These are phyloP conservation scores for Phaeolepiota aurea DNA, from an alignment of 768 basidiomycete genomes.

Conservation along the genomic window DNA sequence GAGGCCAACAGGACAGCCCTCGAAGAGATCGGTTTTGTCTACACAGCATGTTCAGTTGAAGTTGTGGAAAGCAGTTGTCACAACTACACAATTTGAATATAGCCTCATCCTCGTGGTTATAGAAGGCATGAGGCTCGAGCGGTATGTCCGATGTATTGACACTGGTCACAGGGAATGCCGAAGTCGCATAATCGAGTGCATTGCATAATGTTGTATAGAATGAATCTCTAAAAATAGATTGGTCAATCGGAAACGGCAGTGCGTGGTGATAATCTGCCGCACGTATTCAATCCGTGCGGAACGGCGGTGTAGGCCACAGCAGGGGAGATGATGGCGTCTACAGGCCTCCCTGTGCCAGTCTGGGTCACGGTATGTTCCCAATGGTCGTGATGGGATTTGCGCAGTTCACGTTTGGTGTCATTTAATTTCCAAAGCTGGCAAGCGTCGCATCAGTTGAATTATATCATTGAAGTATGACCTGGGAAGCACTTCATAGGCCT, in stretches of 20 bases:
- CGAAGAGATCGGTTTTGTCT: conserved; percentile 52
- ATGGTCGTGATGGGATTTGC: conserved; percentile 53
- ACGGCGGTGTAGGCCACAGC: conserved; percentile 51
- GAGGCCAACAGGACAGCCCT: conserved; percentile 50
- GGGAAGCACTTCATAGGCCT: conserved; percentile 30
- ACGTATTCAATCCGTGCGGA: conserved; percentile 56
- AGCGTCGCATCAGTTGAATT: conserved; percentile 12
- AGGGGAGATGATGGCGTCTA: conserved; percentile 68
- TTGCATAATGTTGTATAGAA: conserved; percentile 63
- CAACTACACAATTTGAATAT: conserved; percentile 49
- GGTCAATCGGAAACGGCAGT: not conserved
- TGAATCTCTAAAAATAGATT: conserved; percentile 28
- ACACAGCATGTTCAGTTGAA: not conserved
- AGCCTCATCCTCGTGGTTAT: conserved; percentile 42
- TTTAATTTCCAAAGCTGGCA: conserved; percentile 59
- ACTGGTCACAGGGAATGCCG: conserved; percentile 55
- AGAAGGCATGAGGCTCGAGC: conserved; percentile 38
- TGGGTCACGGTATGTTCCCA: conserved; percentile 44
- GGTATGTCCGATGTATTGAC: conserved; percentile 50
- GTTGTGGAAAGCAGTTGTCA: not conserved
- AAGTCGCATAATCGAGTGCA: conserved; percentile 50
- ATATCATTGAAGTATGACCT: not conserved
- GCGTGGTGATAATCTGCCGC: conserved; percentile 2
- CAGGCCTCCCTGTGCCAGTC: conserved; percentile 60
- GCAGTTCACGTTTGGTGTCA: conserved; percentile 36